phyloP scores from a whole-genome alignment of 768 basidiomycete genomes.

The Mycena latifolia region DNA sequence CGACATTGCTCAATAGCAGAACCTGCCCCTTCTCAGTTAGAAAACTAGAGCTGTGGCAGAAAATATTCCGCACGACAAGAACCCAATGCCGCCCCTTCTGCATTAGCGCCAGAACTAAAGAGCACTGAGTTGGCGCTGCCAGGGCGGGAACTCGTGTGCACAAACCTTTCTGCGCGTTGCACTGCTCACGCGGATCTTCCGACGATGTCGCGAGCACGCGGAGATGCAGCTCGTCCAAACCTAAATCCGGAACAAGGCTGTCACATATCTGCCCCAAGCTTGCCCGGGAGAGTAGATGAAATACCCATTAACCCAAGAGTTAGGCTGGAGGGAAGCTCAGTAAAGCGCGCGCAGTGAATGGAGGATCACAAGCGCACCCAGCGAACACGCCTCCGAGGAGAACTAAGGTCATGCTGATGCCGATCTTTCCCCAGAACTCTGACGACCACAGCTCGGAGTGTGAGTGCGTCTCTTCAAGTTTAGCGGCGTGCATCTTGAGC shows the following conservation, averaged over 20 bases:
- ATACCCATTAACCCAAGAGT: conserved; percentile 97
- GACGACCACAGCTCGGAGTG: conserved; percentile 29
- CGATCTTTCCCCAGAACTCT: conserved; percentile 78
- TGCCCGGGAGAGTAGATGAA: too few species aligned
- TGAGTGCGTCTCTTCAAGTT: conserved; percentile 11
- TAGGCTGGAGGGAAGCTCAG: too few species aligned
- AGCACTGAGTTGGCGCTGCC: not conserved
- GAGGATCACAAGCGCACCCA: conserved; percentile 65
- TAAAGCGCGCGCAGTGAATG: too few species aligned
- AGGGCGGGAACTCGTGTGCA: too few species aligned
- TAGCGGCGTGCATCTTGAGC: conserved; percentile 10
- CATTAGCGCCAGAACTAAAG: conserved; percentile 66
- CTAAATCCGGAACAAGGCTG: too few species aligned
- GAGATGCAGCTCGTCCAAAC: conserved; percentile 92
- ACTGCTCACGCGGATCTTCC: conserved; percentile 73
- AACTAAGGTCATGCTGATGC: conserved; percentile 77
- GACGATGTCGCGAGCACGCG: conserved; percentile 90
- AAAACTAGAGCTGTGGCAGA: too few species aligned
- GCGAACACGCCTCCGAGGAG: conserved; percentile 93
- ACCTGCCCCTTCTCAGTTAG: conserved; percentile 61
- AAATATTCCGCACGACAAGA: conserved; percentile 78
- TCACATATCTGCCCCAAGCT: too few species aligned
- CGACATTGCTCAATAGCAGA: conserved; percentile 90
- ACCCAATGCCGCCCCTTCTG: conserved; percentile 90
- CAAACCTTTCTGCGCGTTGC: conserved; percentile 77